Evolutionary conservation across 2,329 filamentous ascomycete species (phyloP).

Genomic region (Didymella glomerata): DNA sequence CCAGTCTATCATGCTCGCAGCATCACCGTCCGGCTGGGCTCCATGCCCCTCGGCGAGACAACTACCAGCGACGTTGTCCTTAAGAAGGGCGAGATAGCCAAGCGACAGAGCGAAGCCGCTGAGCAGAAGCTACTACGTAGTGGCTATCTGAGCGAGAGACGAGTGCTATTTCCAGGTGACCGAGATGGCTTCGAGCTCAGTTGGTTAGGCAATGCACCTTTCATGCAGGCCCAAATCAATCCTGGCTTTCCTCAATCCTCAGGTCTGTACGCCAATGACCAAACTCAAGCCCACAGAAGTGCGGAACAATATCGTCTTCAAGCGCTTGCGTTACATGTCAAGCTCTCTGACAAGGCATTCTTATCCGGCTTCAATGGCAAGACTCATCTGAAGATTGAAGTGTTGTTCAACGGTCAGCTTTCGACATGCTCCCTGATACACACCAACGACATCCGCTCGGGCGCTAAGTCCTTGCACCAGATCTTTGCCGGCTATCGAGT

Average conservation of each 20-base stretch:
- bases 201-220: slow-evolving; percentile 44
- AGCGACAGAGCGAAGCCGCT: slow-evolving; percentile 29
- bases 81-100: slow-evolving; percentile 35
- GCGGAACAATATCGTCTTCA: slow-evolving; percentile 18
- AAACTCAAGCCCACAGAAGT: background rate
- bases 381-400: slow-evolving; percentile 57
- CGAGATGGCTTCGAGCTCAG: slow-evolving; percentile 32
- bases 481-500: slow-evolving; percentile 53
- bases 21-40: slow-evolving; percentile 37
- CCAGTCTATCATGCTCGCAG: slow-evolving; percentile 44
- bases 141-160: slow-evolving; percentile 35
- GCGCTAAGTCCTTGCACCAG: slow-evolving; percentile 31
- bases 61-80: slow-evolving; percentile 34
- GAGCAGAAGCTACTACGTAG: slow-evolving; percentile 33
- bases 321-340: slow-evolving; percentile 44
- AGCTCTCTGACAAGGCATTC: slow-evolving; percentile 45
- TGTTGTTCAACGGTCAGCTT: slow-evolving; percentile 58
- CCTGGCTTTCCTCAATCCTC: background rate
- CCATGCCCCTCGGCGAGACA: slow-evolving; percentile 37
- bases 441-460: slow-evolving; percentile 30
- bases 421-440: slow-evolving; percentile 44
- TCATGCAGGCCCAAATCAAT: slow-evolving; percentile 43
- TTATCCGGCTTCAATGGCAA: slow-evolving; percentile 30
- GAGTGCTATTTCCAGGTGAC: slow-evolving; percentile 40
- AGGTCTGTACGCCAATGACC: background rate